Base-by-base conservation (phyloP, 352 stramenopile genomes). In the Phytophthora fragariae region DNA sequence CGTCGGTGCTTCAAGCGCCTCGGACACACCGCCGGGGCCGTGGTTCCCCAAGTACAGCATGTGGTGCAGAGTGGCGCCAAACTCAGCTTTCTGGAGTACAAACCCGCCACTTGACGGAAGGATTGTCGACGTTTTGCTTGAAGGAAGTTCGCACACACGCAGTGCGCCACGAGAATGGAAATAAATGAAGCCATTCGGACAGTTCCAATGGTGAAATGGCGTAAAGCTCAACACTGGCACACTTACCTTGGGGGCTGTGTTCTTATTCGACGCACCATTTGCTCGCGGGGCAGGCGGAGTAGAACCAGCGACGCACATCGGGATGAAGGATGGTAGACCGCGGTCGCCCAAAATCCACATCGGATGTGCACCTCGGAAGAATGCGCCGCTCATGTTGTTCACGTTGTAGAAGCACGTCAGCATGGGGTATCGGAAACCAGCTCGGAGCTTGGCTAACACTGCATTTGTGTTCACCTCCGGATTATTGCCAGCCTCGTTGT, bases 121-220 rank as follows among this genome's bases (percentile, higher is more conserved):
- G 35, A 95, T 84, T 3, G 85, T 93, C 29, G 86, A 85, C 0
- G 84, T 93, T 44, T 91, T 91, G 41, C 76, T 92, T 0, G 89
- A 92, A 5, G 90, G 90, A 17, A 95, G 75, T 58, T 97, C 89
- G 46, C 90, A 97, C 2, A 97, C 88, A 2, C 90, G 88, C 15
- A 97, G 77, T 1, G 81, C 81, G 24, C 90, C 90, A 11, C 87
- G 79, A 4, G 89, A 96, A 60, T 97, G 90, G 77, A 93, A 97
- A 68, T 95, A 97, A 57, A 95, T 94, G 65, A 97, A 97, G 0
- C 90, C 90, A 62, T 94, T 91, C 2, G 90, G 90, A 50, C 89
- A 97, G 62, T 97, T 96, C 88, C 87, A 94, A 58, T 97, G 90
- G 37, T 97, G 87, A 70, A 97, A 97, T 1, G 89, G 84, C 33